Evolutionary conservation across 441 rosid species (phyloP).

Genomic region (Gossypium schwendimanii): DNA sequence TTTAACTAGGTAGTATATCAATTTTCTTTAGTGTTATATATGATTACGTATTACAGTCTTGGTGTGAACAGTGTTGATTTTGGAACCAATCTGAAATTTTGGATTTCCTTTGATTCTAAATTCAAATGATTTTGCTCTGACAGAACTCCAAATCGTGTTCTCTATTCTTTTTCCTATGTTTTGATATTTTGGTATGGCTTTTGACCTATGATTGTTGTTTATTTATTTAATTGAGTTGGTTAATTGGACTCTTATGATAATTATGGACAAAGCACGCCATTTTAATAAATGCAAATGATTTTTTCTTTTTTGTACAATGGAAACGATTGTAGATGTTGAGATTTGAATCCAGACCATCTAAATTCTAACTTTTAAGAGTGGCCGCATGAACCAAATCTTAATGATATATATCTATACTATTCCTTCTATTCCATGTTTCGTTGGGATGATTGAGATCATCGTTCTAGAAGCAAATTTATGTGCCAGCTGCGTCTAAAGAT

Average conservation of each 20-base stretch:
- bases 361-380: neutral
- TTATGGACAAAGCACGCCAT: constrained; percentile 18
- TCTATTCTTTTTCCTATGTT: neutral
- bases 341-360: neutral
- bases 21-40: neutral
- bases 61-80: neutral
- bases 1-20: neutral
- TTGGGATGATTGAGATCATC: neutral
- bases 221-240: constrained; percentile 23
- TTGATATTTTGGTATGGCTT: neutral
- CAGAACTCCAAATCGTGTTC: neutral
- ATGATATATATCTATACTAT: neutral
- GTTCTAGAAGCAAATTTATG: neutral
- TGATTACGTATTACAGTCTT: neutral
- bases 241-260: constrained; percentile 27
- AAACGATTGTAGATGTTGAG: too few species aligned
- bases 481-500: neutral
- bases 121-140: neutral
- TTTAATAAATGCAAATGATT: constrained; percentile 15
- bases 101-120: neutral
- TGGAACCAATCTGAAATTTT: neutral
- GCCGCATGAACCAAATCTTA: neutral
- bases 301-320: constrained; percentile 9
- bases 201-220: neutral
- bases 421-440: neutral